These are phyloP conservation scores for Candida chauliodis DNA, from an alignment of 805 yeast genomes.

Conservation along the genomic window DNA sequence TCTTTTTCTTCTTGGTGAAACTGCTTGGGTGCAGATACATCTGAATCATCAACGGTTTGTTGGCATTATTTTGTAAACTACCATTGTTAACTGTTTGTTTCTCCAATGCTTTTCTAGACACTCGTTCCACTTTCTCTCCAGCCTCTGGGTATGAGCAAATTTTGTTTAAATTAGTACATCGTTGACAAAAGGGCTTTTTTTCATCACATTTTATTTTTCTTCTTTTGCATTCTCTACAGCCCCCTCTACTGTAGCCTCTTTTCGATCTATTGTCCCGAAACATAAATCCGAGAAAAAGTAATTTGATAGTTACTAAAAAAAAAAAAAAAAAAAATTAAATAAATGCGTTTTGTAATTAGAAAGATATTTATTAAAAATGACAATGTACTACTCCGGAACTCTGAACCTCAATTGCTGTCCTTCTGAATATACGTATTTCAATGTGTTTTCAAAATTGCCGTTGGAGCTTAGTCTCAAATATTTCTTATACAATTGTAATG, in stretches of 20 bases:
- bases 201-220: constrained; percentile 44
- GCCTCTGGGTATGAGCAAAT: constrained; percentile 33
- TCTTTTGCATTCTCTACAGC: constrained; percentile 41
- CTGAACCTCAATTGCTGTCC: constrained; percentile 57
- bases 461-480: constrained; percentile 58
- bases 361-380: background rate
- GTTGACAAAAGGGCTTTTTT: constrained; percentile 32
- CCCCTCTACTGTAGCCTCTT: constrained; percentile 30
- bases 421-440: constrained; percentile 67
- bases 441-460: constrained; percentile 58
- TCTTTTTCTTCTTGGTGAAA: constrained; percentile 6
- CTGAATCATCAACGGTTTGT: constrained; percentile 13
- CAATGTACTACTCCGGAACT: constrained; percentile 35
- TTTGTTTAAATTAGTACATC: constrained; percentile 32
- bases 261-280: constrained; percentile 4
- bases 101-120: constrained; percentile 14
- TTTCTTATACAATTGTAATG: constrained; percentile 70
- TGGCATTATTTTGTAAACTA: background rate
- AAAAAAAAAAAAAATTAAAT: background rate
- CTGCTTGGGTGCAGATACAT: constrained; percentile 13
- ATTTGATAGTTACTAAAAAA: background rate
- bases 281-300: constrained; percentile 1
- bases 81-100: background rate
- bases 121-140: constrained; percentile 36
- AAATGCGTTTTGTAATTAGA: background rate